phyloP scores from a whole-genome alignment of 441 rosid genomes.

The Mallotus japonicus region DNA sequence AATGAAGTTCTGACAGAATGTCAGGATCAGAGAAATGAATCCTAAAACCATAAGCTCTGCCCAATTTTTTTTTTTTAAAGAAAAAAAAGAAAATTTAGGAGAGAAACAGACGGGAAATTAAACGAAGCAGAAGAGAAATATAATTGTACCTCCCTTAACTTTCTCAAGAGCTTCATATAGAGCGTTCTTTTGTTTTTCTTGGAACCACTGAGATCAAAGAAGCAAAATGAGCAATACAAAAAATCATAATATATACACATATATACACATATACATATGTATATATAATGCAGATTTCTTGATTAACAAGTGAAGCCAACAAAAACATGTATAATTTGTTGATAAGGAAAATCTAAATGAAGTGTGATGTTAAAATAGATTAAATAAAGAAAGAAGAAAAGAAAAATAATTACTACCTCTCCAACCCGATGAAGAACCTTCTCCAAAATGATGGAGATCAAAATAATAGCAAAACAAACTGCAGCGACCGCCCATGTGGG shows the following conservation, averaged over 20 bases:
- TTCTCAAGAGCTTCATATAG: constrained; percentile 82
- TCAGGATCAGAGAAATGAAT: constrained; percentile 76
- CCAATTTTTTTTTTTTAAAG: too few relatives aligned
- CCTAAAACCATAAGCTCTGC: constrained; percentile 98
- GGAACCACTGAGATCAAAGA: constrained; percentile 45
- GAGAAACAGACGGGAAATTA: too few relatives aligned
- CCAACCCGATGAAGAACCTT: constrained; percentile 48
- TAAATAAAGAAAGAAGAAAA: too few relatives aligned
- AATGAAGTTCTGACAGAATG: constrained; percentile 77
- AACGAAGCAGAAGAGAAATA: neutral
- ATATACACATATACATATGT: too few relatives aligned
- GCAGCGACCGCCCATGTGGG: constrained; percentile 91
- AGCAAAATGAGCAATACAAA: neutral
- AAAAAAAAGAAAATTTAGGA: neutral
- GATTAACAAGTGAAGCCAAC: too few relatives aligned
- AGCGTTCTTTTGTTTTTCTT: constrained; percentile 52
- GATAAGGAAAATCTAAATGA: too few relatives aligned
- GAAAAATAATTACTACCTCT: constrained; percentile 20
- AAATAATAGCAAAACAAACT: constrained; percentile 62
- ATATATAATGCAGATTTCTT: too few relatives aligned
- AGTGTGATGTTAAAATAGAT: too few relatives aligned
- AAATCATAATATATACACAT: too few relatives aligned
- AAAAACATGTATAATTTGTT: too few relatives aligned
- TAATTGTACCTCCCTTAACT: constrained; percentile 59
- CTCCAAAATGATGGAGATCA: constrained; percentile 65